These are phyloP conservation scores for Hymenotorrendiella dingleyae DNA, from an alignment of 2,329 filamentous ascomycete species.

Conservation along the genomic window DNA sequence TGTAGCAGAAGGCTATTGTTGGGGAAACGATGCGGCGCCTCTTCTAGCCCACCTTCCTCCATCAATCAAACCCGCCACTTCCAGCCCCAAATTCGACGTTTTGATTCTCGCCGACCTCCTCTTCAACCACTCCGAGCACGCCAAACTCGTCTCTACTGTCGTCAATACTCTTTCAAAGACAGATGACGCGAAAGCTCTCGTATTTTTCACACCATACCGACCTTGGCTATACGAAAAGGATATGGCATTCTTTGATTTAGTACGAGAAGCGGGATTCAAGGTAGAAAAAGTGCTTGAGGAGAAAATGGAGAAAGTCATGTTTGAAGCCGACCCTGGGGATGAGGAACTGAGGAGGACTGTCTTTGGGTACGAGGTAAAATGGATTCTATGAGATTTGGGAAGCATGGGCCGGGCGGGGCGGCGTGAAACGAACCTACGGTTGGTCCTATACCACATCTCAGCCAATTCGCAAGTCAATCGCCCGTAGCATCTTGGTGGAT, in stretches of 20 bases:
- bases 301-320: slow-evolving; percentile 79
- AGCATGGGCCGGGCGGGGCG: slow-evolving; percentile 27
- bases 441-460: no score
- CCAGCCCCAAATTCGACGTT: slow-evolving; percentile 59
- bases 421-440: no score
- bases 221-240: slow-evolving; percentile 86
- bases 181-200: slow-evolving; percentile 49
- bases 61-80: no score
- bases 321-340: slow-evolving; percentile 83
- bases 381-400: slow-evolving; percentile 9
- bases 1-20: slow-evolving; percentile 69
- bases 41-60: slow-evolving; percentile 53
- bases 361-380: slow-evolving; percentile 29
- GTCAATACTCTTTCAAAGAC: slow-evolving; percentile 54
- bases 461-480: no score
- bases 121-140: slow-evolving; percentile 86
- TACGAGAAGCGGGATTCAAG: slow-evolving; percentile 60
- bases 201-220: slow-evolving; percentile 92
- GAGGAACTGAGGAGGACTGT: slow-evolving; percentile 76
- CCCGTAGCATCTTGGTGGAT: no score
- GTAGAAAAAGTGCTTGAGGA: slow-evolving; percentile 79
- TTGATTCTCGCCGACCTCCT: slow-evolving; percentile 83
- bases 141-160: slow-evolving; percentile 68
- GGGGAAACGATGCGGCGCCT: slow-evolving; percentile 61
- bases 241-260: slow-evolving; percentile 77